phyloP scores from a whole-genome alignment of 2,329 filamentous ascomycete species.

The Fusarium succisae region DNA sequence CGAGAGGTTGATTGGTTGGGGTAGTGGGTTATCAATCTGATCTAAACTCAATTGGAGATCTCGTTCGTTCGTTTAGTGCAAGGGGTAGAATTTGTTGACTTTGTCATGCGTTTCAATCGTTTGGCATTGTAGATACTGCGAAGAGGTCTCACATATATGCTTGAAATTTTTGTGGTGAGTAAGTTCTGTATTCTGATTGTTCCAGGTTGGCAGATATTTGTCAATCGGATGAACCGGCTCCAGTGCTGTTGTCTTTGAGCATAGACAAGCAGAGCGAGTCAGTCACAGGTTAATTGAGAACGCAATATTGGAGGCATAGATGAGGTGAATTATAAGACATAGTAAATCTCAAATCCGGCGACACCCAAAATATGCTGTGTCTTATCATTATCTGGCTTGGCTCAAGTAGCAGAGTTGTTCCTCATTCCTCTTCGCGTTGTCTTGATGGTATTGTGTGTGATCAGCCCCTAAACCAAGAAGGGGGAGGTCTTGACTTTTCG shows the following conservation, averaged over 20 bases:
- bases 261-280: neutral
- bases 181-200: fast-evolving
- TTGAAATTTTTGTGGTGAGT: fast-evolving
- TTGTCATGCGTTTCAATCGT: neutral
- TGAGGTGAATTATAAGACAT: fast-evolving
- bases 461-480: neutral
- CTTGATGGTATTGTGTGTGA: neutral
- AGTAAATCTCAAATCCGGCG: fast-evolving
- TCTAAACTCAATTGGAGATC: neutral
- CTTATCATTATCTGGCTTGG: no score
- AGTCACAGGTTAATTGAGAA: neutral
- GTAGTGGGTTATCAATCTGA: neutral
- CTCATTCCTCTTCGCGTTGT: fast-evolving
- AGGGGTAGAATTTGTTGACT: neutral
- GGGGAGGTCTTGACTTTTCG: neutral
- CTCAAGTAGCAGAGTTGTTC: fast-evolving
- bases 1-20: neutral
- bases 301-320: fast-evolving
- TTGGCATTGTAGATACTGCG: neutral
- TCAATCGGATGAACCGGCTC: neutral
- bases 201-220: neutral
- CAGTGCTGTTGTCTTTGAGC: neutral
- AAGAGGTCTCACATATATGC: neutral
- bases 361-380: fast-evolving
- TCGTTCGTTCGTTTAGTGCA: neutral